Evolutionary conservation across 2,329 filamentous ascomycete species (phyloP).

Genomic region (Aspergillus latus): DNA sequence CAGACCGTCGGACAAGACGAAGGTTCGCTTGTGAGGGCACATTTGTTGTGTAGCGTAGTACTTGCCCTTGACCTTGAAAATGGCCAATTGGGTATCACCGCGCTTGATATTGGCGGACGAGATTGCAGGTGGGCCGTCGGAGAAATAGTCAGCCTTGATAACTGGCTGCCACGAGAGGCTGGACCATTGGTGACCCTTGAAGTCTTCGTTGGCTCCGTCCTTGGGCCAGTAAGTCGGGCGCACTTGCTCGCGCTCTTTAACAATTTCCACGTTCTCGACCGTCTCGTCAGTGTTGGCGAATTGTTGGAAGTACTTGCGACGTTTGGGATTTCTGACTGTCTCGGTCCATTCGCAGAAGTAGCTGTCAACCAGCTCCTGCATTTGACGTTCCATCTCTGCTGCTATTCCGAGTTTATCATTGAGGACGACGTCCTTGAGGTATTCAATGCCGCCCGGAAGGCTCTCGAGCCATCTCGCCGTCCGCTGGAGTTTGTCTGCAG

Average conservation of each 20-base stretch:
- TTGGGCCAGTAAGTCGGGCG: slow-evolving; percentile 77
- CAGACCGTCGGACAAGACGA: slow-evolving; percentile 82
- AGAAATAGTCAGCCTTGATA: slow-evolving; percentile 68
- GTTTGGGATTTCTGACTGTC: slow-evolving; percentile 67
- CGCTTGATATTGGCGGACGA: slow-evolving; percentile 77
- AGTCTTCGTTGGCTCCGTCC: slow-evolving; percentile 67
- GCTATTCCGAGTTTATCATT: slow-evolving; percentile 85
- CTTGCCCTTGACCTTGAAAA: slow-evolving; percentile 77
- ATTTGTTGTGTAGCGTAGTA: slow-evolving; percentile 91
- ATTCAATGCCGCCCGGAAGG: slow-evolving; percentile 78
- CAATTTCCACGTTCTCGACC: slow-evolving; percentile 66
- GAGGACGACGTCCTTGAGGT: slow-evolving; percentile 77
- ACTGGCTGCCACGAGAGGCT: slow-evolving; percentile 76
- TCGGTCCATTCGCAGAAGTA: slow-evolving; percentile 95
- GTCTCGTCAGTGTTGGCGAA: slow-evolving; percentile 81
- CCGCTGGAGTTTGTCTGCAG: slow-evolving; percentile 83
- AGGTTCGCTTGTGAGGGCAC: slow-evolving; percentile 90
- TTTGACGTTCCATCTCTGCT: slow-evolving; percentile 79
- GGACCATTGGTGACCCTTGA: slow-evolving; percentile 67
- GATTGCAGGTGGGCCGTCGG: slow-evolving; percentile 63
- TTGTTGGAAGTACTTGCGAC: slow-evolving; percentile 71
- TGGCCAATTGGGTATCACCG: slow-evolving; percentile 82
- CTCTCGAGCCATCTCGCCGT: slow-evolving; percentile 86
- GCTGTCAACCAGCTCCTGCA: slow-evolving; percentile 77
- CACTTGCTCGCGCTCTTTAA: slow-evolving; percentile 69